phyloP scores from a whole-genome alignment of 2,329 filamentous ascomycete species.

The Erysiphe pulchra region DNA sequence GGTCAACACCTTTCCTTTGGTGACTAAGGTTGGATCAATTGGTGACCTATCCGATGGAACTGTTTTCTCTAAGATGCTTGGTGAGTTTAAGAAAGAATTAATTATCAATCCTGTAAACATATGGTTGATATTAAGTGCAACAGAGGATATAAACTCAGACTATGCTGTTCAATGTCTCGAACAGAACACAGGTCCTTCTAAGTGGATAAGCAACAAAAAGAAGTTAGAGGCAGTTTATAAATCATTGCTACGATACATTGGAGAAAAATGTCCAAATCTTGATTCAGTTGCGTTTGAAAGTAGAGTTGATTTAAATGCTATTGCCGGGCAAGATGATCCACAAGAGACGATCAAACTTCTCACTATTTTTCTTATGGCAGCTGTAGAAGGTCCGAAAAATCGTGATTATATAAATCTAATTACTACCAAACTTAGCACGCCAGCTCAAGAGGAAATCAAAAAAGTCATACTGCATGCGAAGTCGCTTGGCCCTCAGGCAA shows the following conservation, averaged over 20 bases:
- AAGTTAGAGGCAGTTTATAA: conserved; percentile 28
- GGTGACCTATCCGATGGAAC: conserved; percentile 14
- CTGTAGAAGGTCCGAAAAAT: conserved; percentile 31
- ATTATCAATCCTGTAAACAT: not conserved
- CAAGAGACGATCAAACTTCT: conserved; percentile 31
- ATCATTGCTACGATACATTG: conserved; percentile 28
- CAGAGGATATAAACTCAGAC: conserved; percentile 29
- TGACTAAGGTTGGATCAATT: conserved; percentile 9
- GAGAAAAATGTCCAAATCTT: conserved; percentile 24
- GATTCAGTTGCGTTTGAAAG: conserved; percentile 22
- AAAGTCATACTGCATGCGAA: conserved; percentile 5
- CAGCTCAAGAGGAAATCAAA: conserved; percentile 17
- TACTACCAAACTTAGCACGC: conserved; percentile 16
- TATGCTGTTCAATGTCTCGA: conserved; percentile 28
- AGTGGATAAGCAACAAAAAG: conserved; percentile 19
- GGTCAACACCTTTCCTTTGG: conserved; percentile 15
- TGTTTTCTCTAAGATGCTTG: conserved; percentile 13
- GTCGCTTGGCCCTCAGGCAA: not conserved
- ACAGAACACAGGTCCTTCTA: conserved; percentile 16
- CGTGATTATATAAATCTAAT: conserved; percentile 25
- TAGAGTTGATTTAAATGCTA: conserved; percentile 26
- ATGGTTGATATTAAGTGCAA: conserved; percentile 13
- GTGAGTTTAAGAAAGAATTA: conserved; percentile 15
- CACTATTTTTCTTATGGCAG: conserved; percentile 35
- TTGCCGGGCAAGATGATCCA: conserved; percentile 29